Evolutionary conservation across 2,329 filamentous ascomycete genomes (phyloP), one percentile per base, ranked within the genome.

Genomic region (Scedosporium boydii): DNA sequence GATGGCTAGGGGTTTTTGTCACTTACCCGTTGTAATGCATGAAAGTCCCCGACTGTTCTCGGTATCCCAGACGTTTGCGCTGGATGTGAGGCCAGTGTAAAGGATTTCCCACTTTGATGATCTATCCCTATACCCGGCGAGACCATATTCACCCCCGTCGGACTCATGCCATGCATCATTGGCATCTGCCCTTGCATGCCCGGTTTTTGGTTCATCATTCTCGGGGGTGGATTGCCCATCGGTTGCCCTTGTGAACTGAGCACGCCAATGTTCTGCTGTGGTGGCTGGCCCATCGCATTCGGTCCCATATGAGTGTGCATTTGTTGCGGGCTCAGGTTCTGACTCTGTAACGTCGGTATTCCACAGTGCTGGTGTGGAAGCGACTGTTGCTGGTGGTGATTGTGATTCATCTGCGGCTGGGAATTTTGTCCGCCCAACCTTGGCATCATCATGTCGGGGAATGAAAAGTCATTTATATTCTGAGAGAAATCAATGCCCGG

Each of bases 381-480:
- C 10, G 34, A 9, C 10, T 38, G 34, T 38, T 38, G 34, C 10
- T 38, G 34, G 34, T 38, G 34, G 10, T 38, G 34, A 67, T 64
- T 26, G 34, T 38, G 34, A 67, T 64, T 26, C 64, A 63, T 34
- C 66, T 64, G 16, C 72, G 69, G 6, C 67, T 66, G 58, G 73
- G 74, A 46, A 18, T 63, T 59, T 4, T 66, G 46, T 9, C 68
- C 70, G 34, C 76, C 74, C 60, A 83, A 72, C 0, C 79, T 78
- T 42, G 75, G 82, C 75, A 84, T 81, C 46, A 81, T 76, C 70
- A 85, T 80, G 6, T 85, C 82, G 1, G 79, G 72, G 65, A 85
- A 21, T 73, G 76, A 41, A 70, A 75, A 85, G 3, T 78, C 77
- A 44, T 72, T 71, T 60, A 82, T 71, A 61, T 68, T 68, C 38